phyloP scores from a whole-genome alignment of 768 basidiomycete species.

The Mycena amicta region DNA sequence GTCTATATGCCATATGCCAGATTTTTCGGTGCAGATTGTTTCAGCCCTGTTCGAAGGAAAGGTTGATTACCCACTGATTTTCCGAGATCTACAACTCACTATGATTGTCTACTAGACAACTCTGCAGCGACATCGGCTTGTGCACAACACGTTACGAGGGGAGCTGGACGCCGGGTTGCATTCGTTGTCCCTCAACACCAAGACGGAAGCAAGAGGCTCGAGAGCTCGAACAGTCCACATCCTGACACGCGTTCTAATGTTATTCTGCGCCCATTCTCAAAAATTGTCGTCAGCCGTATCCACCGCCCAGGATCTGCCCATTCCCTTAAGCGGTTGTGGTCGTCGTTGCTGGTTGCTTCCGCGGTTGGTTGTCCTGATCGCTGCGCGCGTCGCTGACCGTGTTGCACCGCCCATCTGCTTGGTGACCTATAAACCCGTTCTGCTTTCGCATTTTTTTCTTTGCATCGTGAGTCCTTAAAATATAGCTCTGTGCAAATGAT shows the following conservation, averaged over 20 bases:
- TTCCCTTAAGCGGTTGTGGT: neutral
- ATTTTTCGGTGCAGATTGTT: constrained; percentile 76
- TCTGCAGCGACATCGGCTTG: constrained; percentile 81
- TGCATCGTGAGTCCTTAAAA: constrained; percentile 6
- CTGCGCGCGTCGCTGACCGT: constrained; percentile 3
- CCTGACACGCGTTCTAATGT: neutral
- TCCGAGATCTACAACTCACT: constrained; percentile 12
- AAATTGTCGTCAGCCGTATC: neutral
- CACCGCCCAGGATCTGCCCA: neutral
- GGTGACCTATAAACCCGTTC: constrained; percentile 20
- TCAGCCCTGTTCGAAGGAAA: constrained; percentile 75
- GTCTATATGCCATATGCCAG: constrained; percentile 38
- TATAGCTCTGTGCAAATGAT: constrained; percentile 14
- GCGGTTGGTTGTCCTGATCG: constrained; percentile 18
- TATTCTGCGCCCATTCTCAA: neutral
- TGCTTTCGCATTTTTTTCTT: constrained; percentile 2
- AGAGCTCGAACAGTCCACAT: neutral
- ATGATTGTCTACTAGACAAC: constrained; percentile 51
- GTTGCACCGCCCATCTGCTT: constrained; percentile 17
- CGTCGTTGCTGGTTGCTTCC: constrained; percentile 15
- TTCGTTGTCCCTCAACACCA: constrained; percentile 75
- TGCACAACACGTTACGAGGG: constrained; percentile 71
- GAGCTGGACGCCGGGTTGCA: constrained; percentile 76
- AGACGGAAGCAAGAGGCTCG: constrained; percentile 56
- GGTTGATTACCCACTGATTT: constrained; percentile 40